phyloP scores from a whole-genome alignment of 2,329 filamentous ascomycete genomes.

The Cladosporium oxysporum region DNA sequence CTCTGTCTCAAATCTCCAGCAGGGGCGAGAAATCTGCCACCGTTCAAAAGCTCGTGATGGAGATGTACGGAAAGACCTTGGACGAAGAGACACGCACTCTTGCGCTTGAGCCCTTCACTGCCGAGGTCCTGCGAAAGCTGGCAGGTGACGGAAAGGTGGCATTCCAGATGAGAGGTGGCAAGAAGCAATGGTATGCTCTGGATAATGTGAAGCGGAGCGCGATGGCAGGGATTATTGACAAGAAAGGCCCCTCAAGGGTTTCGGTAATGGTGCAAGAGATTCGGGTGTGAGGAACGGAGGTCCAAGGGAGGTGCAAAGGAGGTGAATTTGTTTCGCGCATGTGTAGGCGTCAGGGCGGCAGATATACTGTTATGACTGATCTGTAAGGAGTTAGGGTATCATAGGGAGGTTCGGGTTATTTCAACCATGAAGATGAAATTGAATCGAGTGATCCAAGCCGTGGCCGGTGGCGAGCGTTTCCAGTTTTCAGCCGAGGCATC shows the following conservation, averaged over 20 bases:
- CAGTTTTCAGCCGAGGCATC: too few species aligned
- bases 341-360: too few species aligned
- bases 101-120: slow-evolving; percentile 79
- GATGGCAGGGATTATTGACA: background rate
- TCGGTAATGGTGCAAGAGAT: background rate
- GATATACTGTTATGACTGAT: too few species aligned
- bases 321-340: too few species aligned
- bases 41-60: slow-evolving; percentile 45
- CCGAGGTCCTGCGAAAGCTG: slow-evolving; percentile 66
- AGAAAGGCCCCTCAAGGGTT: background rate
- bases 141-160: slow-evolving; percentile 33
- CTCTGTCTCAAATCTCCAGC: slow-evolving; percentile 37
- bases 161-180: slow-evolving; percentile 3
- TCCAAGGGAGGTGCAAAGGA: too few species aligned
- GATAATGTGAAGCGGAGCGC: background rate
- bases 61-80: slow-evolving; percentile 45
- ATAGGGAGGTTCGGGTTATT: too few species aligned
- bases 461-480: too few species aligned
- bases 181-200: slow-evolving; percentile 2
- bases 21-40: slow-evolving; percentile 40
- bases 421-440: too few species aligned
- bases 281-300: background rate
- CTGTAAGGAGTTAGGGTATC: too few species aligned
- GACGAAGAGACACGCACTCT: slow-evolving; percentile 47
- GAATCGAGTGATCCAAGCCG: too few species aligned